Conservation (phyloP, 257 asterid species). For the Ocimum tenuiflorum region DNA sequence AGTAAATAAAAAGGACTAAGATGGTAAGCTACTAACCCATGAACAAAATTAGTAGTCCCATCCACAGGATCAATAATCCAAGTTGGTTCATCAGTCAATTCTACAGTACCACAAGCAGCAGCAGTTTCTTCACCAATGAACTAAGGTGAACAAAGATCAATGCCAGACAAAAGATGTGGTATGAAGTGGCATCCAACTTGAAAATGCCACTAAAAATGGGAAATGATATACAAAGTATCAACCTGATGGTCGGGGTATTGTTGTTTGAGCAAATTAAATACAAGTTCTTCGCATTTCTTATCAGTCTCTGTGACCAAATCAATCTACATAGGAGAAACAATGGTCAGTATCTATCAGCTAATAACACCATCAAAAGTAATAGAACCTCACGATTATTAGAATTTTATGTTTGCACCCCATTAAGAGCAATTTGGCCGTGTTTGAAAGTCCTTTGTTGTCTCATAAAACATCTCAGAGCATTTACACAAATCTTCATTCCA, state of each 20-base stretch:
- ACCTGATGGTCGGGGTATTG: constrained; percentile 76
- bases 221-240: background rate
- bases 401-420: background rate
- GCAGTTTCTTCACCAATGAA: constrained; percentile 96
- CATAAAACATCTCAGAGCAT: background rate
- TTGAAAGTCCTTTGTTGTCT: background rate
- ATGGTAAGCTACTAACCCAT: constrained; percentile 46
- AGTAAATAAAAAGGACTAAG: background rate
- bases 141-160: constrained; percentile 27
- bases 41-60: constrained; percentile 94
- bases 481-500: background rate
- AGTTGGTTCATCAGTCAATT: constrained; percentile 83
- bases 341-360: background rate
- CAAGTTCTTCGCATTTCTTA: constrained; percentile 75
- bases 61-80: constrained; percentile 98
- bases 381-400: background rate
- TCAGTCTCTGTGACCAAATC: constrained; percentile 97
- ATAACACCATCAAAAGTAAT: background rate
- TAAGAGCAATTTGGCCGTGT: background rate
- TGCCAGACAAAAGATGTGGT: background rate
- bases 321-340: constrained; percentile 36
- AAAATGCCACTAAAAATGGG: background rate
- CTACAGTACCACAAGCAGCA: constrained; percentile 62
- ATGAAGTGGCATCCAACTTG: background rate
- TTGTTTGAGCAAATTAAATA: constrained; percentile 52